Evolutionary conservation across 1,284 basidiomycete species (phyloP), one percentile per base, ranked within the genome.

Genomic region (Leccinum colubrinum): DNA sequence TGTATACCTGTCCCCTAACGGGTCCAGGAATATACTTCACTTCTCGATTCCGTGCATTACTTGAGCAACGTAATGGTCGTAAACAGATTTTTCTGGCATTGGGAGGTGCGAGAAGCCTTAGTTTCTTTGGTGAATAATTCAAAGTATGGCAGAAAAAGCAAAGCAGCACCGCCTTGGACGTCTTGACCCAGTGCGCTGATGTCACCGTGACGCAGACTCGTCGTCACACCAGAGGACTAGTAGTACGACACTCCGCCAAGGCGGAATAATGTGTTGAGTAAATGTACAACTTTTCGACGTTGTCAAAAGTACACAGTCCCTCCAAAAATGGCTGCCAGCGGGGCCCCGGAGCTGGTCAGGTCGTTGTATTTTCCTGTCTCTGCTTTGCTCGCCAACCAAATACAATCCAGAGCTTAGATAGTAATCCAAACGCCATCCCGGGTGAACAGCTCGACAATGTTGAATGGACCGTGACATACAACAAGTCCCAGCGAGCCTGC

Each of bases 201-300:
- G 4, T 33, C 33, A 30, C 27, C 27, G 27, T 30, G 27, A 33
- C 33, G 33, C 33, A 4, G 33, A 33, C 27, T 30, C 27, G 30
- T 33, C 30, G 30, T 33, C 30, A 33, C 30, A 33, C 30, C 30
- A 33, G 15, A 15, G 39, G 39, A 41, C 39, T 30, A 30, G 27
- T 30, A 30, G 27, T 41, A n/a, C 6, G 15, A 41, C 14, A 14
- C 7, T 41, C 15, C 15, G 15, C 39, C 15, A 41, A 41, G 8
- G 39, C 15, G 9, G 39, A 41, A 41, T 41, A 35, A 35, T 35
- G 33, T 35, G 33, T 35, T 35, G 33, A 35, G 33, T 35, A 35
- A 11, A 35, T 35, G 4, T 35, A 35, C 60, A 12, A 67, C 64
- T 30, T 3, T 71, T 69, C 20, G 81, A 68, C 70, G 80, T 81